Evolutionary conservation across 129 eudicot genomes (phyloP).

Genomic region (Ambrosia trifida): DNA sequence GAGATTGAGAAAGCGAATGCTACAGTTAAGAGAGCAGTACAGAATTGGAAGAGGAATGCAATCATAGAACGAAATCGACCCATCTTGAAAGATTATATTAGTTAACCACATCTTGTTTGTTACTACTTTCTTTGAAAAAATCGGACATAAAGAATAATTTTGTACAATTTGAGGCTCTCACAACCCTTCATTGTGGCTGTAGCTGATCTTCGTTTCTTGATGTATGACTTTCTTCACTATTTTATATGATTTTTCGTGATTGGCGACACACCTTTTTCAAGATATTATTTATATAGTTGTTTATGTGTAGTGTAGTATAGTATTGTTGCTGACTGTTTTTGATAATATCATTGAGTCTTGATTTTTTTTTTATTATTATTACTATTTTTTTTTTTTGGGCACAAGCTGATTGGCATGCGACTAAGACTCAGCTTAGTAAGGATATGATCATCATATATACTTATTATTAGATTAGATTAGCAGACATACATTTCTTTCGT

Average conservation of each 20-base stretch:
- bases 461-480: not conserved
- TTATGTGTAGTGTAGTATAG: not conserved
- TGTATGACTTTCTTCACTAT: not conserved
- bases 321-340: not conserved
- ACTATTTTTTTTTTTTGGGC: not conserved
- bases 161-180: conserved; percentile 26
- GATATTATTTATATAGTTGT: not conserved
- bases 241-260: not conserved
- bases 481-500: not conserved
- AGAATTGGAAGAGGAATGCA: conserved; percentile 80
- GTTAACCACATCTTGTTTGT: conserved; percentile 4
- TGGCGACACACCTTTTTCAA: not conserved
- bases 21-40: conserved; percentile 66
- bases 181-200: conserved; percentile 14
- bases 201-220: not conserved
- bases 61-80: conserved; percentile 56
- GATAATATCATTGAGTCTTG: not conserved
- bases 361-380: not conserved
- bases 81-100: conserved; percentile 67
- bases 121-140: conserved; percentile 21
- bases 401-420: not conserved
- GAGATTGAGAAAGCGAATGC: conserved; percentile 70
- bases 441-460: not conserved
- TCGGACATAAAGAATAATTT: conserved; percentile 15
- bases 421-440: not conserved